These are phyloP conservation scores for Lentinus brumalis DNA, from an alignment of 768 basidiomycete genomes.

Conservation along the genomic window DNA sequence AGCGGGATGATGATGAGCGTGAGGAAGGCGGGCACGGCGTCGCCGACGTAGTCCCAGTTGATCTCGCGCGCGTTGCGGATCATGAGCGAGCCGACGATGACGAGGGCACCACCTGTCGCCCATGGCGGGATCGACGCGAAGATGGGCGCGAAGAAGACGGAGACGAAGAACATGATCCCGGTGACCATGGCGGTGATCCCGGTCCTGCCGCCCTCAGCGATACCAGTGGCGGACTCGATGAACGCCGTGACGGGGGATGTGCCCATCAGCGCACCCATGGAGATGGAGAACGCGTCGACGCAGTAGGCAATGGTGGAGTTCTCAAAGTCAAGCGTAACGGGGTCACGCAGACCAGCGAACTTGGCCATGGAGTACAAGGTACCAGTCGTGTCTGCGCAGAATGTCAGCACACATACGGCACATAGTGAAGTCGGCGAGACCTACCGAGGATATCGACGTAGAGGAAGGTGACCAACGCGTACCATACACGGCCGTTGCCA, in stretches of 20 bases:
- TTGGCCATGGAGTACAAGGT: constrained; percentile 91
- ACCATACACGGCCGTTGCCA: constrained; percentile 78
- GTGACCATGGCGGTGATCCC: constrained; percentile 77
- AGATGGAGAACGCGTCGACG: constrained; percentile 79
- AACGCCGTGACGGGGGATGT: constrained; percentile 82
- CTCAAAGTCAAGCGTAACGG: constrained; percentile 85
- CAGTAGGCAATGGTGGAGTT: constrained; percentile 81
- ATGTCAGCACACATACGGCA: constrained; percentile 45
- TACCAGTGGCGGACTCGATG: constrained; percentile 83
- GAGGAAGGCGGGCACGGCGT: constrained; percentile 85
- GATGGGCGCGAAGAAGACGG: constrained; percentile 86
- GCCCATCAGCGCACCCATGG: constrained; percentile 79
- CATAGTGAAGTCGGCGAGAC: constrained; percentile 33
- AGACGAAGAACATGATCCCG: constrained; percentile 78
- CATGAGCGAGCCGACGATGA: constrained; percentile 89
- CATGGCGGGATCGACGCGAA: constrained; percentile 86
- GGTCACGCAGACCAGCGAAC: constrained; percentile 85
- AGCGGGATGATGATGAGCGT: constrained; percentile 79
- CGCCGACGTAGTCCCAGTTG: constrained; percentile 89
- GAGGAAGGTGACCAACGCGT: constrained; percentile 85
- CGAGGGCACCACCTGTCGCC: constrained; percentile 85
- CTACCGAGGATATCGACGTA: constrained; percentile 84
- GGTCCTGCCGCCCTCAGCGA: constrained; percentile 85
- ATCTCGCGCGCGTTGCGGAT: constrained; percentile 84
- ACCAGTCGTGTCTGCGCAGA: constrained; percentile 47